phyloP scores from a whole-genome alignment of 495 filamentous ascomycete species.

The Hypomontagnella submonticulosa region DNA sequence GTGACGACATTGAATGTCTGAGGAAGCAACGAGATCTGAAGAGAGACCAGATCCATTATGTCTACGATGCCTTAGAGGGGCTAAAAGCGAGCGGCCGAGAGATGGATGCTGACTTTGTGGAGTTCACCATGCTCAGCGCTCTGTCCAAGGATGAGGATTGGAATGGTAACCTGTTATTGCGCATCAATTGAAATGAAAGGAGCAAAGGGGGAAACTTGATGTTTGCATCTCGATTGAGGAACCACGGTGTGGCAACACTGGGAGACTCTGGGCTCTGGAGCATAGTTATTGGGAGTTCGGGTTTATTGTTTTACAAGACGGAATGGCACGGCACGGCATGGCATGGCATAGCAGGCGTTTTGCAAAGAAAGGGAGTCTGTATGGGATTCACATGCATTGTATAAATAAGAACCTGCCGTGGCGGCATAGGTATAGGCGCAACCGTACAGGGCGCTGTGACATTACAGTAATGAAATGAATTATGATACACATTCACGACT shows the following conservation, averaged over 20 bases:
- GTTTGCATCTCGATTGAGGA: conserved; percentile 10
- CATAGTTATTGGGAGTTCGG: conserved; percentile 17
- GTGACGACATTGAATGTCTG: conserved; percentile 71
- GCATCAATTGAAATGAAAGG: conserved; percentile 44
- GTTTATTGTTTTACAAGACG: conserved; percentile 21
- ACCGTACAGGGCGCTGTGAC: conserved; percentile 17
- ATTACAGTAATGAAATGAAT: conserved; percentile 37
- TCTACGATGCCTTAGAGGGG: conserved; percentile 91
- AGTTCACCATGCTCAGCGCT: conserved; percentile 67
- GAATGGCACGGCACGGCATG: too few species aligned
- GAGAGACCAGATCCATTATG: conserved; percentile 85
- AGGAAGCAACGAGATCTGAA: conserved; percentile 76
- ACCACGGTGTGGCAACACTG: conserved; percentile 1
- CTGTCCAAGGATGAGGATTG: conserved; percentile 51
- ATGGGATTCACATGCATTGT: conserved; percentile 33
- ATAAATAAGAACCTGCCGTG: conserved; percentile 24
- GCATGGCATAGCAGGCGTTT: conserved; percentile 36
- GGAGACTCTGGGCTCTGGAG: background rate
- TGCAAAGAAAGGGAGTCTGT: conserved; percentile 25
- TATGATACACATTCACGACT: conserved; percentile 5
- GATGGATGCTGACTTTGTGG: conserved; percentile 73
- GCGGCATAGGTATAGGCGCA: conserved; percentile 20
- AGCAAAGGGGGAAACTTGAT: background rate
- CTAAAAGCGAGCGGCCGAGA: conserved; percentile 72
- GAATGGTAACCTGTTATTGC: too few species aligned